Base-by-base conservation (phyloP, 352 stramenopile species). In the Paralagenidium karlingii region DNA sequence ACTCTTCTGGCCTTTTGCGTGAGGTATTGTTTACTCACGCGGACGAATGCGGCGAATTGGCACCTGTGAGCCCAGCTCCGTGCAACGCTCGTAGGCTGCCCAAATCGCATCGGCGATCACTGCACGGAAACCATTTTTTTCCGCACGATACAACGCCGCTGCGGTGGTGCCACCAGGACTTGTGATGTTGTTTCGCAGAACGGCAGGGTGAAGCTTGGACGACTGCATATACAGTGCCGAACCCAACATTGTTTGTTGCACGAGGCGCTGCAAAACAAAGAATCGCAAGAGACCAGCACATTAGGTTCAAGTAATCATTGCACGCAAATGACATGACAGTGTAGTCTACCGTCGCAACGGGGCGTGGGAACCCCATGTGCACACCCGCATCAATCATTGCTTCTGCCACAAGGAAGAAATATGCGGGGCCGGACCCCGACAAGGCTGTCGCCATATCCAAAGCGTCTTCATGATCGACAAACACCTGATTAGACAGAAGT, bases 331-430 rank as follows among this genome's bases (percentile, higher is more conserved):
- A 15, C 1, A 7, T 40, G 8, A 3, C 3, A 8, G 8, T 13
- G 8, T 20, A 8, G 42, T 55, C 3, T 63, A 85, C 70, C 38
- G 70, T 84, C 8, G 93, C 87, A n/a, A 96, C 84, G 18, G 89
- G 69, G 31, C 93, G 67, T 25, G 76, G 83, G 59, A 98, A 97
- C 15, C 93, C 93, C 83, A 98, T 96, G 64, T 97, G 92, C 4
- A 96, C 88, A 28, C 79, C 88, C 27, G 82, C 80, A 51, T 94
- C 92, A 56, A 97, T 95, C 89, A 98, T 97, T 8, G 86, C 82
- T 54, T 97, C 92, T 11, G 95, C 91, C 5, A 97, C 71, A 19
- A 98, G 69, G 53, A 97, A 96, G 42, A 98, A 95, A 48, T 97
- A 98, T 19, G 88, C 92, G 79, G 42, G n/a, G n/a, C 92, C 92